Base-by-base conservation (phyloP, 2,329 filamentous ascomycete species). In the Calonectria henricotiae region DNA sequence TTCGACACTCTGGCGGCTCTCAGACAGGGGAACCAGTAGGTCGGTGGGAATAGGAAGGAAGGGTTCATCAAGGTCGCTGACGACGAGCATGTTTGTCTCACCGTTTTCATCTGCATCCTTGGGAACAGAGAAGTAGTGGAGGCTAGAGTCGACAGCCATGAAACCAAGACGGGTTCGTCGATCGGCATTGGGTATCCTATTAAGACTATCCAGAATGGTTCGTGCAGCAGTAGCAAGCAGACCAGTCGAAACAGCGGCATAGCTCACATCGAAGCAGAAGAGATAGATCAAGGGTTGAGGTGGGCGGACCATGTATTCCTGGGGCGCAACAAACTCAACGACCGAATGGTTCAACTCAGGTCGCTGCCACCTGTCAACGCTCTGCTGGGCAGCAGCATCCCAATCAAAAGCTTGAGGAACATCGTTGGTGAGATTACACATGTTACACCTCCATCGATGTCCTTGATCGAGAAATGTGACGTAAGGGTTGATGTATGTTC, bases 341-440 rank as follows among this genome's bases (percentile, higher is more conserved):
- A 98, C 95, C n/a, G 95, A 90, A 80, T 98, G 93, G 85, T 99
- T 99, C 71, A 99, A 87, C 81, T 99, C 96, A 44, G 94, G 89
- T 77, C 96, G 89, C 82, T 97, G 92, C 93, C 96, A 97, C 80
- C 96, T 88, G 81, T 99, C 96, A 62, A 97, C 92, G 63, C 91
- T 93, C 86, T 97, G 95, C 83, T 98, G 96, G 65, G 95, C 88
- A 51, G 94, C 92, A 39, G 94, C 92, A 83, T 99, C 96, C 96
- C 96, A 99, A 82, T 99, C 96, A 76, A 99, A 99, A 43, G 95
- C 95, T 83, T 99, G 96, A n/a, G 96, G 96, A 44, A 98, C 96
- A 78, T 99, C 96, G 81, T 99, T 99, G 76, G 95, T 98, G 74
- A 99, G 87, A 83, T 98, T 98, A 84, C 96, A 99, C 95, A 99